Evolutionary conservation across 2,329 filamentous ascomycete species (phyloP).

Genomic region (Scytalidium lignicola): DNA sequence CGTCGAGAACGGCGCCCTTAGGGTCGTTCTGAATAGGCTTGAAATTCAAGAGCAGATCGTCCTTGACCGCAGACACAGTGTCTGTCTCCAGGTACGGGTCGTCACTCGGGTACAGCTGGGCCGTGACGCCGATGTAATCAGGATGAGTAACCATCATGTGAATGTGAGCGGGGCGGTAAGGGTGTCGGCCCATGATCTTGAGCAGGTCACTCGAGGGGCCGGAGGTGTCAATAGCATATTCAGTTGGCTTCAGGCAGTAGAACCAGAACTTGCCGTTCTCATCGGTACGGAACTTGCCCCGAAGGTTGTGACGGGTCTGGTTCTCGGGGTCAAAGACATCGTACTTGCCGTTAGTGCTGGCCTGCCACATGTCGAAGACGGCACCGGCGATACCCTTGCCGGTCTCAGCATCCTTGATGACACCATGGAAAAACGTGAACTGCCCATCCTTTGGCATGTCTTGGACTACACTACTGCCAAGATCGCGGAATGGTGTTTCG

Average conservation of each 20-base stretch:
- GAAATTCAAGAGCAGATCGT: constrained; percentile 44
- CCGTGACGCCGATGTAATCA: constrained; percentile 65
- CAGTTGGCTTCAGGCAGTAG: constrained; percentile 71
- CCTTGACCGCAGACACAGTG: constrained; percentile 46
- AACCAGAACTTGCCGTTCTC: constrained; percentile 66
- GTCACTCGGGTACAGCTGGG: constrained; percentile 67
- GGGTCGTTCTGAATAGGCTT: constrained; percentile 33
- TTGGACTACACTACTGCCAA: constrained; percentile 63
- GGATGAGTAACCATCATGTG: constrained; percentile 52
- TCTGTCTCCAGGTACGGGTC: constrained; percentile 54
- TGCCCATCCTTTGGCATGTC: constrained; percentile 53
- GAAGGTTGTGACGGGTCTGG: constrained; percentile 68
- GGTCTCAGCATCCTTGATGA: constrained; percentile 59
- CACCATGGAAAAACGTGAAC: constrained; percentile 63
- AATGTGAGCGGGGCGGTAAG: constrained; percentile 52
- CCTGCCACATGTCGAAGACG: constrained; percentile 76
- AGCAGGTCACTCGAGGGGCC: constrained; percentile 50
- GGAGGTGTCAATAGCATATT: constrained; percentile 65
- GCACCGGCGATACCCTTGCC: constrained; percentile 61
- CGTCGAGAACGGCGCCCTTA: constrained; percentile 19
- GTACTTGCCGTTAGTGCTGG: constrained; percentile 70
- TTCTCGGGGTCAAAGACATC: constrained; percentile 70
- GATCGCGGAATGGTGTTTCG: constrained; percentile 65
- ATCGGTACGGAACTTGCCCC: constrained; percentile 70
- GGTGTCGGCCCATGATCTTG: constrained; percentile 46